Conservation (phyloP, 2,329 filamentous ascomycete genomes). For the Venturia asperata region DNA sequence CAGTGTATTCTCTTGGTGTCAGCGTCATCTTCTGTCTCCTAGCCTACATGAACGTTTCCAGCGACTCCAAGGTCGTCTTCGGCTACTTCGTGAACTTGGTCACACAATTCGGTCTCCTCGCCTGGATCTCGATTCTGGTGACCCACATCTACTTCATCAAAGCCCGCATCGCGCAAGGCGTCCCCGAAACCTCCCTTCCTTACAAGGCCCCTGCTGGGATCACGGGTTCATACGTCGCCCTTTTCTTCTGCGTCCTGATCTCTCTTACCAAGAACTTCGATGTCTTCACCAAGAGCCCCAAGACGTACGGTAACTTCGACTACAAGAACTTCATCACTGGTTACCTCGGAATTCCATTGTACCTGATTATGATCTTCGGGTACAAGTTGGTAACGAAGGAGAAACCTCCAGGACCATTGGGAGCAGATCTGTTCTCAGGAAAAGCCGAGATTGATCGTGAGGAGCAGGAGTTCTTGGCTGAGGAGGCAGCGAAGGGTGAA, state of each 20-base stretch:
- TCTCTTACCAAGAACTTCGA: conserved; percentile 69
- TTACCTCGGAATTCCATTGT: conserved; percentile 68
- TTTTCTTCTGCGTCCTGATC: conserved; percentile 65
- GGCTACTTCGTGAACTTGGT: conserved; percentile 43
- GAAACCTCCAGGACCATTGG: conserved; percentile 48
- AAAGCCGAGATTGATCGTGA: conserved; percentile 68
- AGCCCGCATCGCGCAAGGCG: conserved; percentile 40
- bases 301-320: conserved; percentile 48
- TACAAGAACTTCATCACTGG: conserved; percentile 73
- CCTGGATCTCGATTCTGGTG: conserved; percentile 45
- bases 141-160: conserved; percentile 44
- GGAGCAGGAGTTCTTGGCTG: conserved; percentile 60
- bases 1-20: conserved; percentile 56
- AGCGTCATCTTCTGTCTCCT: conserved; percentile 58
- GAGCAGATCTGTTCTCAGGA: conserved; percentile 63
- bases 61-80: conserved; percentile 38
- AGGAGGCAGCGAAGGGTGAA: conserved; percentile 38
- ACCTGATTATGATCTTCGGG: conserved; percentile 60
- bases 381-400: conserved; percentile 55
- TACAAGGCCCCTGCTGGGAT: conserved; percentile 67
- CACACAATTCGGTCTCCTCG: conserved; percentile 36
- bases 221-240: conserved; percentile 59
- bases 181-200: conserved; percentile 37
- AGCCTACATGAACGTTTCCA: conserved; percentile 51
- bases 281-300: conserved; percentile 48